Base-by-base conservation (phyloP, 257 asterid genomes). In the Eustoma russellianum region DNA sequence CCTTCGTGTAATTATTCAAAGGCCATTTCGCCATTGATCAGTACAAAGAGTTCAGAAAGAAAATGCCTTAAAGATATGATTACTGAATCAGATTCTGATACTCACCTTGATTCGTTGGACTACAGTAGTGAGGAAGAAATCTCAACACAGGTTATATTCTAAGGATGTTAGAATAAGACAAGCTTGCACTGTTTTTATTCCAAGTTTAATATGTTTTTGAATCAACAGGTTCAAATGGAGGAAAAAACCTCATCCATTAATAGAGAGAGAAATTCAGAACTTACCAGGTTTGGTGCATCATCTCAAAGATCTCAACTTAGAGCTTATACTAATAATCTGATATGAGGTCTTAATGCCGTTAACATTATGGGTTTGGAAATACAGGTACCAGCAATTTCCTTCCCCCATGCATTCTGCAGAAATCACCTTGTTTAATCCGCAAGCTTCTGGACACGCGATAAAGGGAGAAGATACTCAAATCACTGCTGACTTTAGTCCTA, bases 11-110 rank as follows among this genome's bases (percentile, higher is more conserved):
- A 50, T 56, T 59, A 57, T 17, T 55, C 47, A 52, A 59, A 58
- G 70, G 62, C 61, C 46, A 53, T 17, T 41, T 44, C 70, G 33
- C 52, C 55, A 41, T 52, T 69, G 64, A 65, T 65, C 34, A 62
- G 57, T 52, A 66, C 40, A 46, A 63, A 41, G 64, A 58, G 71
- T 58, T 67, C 93, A 44, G 76, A 61, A 59, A 66, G 60, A 66
- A 80, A 70, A 73, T 78, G 80, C 66, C 80, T 90, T 34, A 86
- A 73, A 75, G 98, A 90, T 64, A 77, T 90, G n/a, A 59, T 90
- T 52, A 62, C 72, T 17, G 94, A 86, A 65, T 79, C 96, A 17
- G 77, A 83, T 46, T 77, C 93, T 1, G 85, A 85, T 55, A 47
- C 87, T 6, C 82, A 85, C 28, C 14, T 50, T 11, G 70, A 69